A percentile compares a stretch with the other conserved stretches of the same genome.
Evolutionary conservation across 768 basidiomycete species (phyloP).

Genomic region (Vararia minispora): DNA sequence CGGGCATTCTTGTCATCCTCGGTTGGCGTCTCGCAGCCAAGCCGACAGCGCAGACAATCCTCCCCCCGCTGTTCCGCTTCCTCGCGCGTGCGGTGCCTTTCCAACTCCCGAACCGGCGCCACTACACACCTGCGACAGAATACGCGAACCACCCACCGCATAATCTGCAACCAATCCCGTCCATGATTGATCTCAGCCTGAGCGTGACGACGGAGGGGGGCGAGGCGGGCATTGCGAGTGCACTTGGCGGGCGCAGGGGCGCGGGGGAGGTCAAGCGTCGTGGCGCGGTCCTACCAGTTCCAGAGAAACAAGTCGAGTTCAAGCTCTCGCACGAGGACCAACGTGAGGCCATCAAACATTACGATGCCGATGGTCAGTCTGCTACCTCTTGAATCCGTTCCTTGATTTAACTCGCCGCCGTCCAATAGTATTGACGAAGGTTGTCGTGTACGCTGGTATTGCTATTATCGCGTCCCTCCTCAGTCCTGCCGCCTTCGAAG

Average conservation of each 20-base stretch:
- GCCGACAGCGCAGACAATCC: conserved; percentile 52
- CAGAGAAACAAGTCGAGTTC: conserved; percentile 10
- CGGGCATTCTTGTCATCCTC: conserved; percentile 74
- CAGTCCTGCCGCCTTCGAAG: conserved; percentile 57
- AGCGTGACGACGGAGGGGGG: conserved; percentile 18
- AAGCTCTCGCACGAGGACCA: conserved; percentile 13
- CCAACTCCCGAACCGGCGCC: conserved; percentile 70
- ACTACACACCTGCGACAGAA: conserved; percentile 88
- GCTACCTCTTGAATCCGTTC: conserved; percentile 1
- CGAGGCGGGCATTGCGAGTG: conserved; percentile 18
- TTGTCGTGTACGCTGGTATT: conserved; percentile 85
- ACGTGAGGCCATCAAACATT: conserved; percentile 44
- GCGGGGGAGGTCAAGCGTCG: conserved; percentile 20
- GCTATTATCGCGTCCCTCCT: conserved; percentile 52
- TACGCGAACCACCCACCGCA: conserved; percentile 62
- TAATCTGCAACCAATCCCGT: conserved; percentile 64
- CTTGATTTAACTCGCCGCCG: not conserved
- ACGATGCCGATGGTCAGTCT: conserved; percentile 73
- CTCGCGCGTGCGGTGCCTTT: conserved; percentile 44
- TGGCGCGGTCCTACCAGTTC: conserved; percentile 1
- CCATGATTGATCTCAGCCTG: conserved; percentile 63
- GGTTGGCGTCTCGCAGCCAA: conserved; percentile 85
- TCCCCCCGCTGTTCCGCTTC: conserved; percentile 79
- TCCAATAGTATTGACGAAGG: conserved; percentile 71
- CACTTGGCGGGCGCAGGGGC: conserved; percentile 31